Evolutionary conservation across 345 rosid species (phyloP).

Genomic region (Corchorus capsularis): DNA sequence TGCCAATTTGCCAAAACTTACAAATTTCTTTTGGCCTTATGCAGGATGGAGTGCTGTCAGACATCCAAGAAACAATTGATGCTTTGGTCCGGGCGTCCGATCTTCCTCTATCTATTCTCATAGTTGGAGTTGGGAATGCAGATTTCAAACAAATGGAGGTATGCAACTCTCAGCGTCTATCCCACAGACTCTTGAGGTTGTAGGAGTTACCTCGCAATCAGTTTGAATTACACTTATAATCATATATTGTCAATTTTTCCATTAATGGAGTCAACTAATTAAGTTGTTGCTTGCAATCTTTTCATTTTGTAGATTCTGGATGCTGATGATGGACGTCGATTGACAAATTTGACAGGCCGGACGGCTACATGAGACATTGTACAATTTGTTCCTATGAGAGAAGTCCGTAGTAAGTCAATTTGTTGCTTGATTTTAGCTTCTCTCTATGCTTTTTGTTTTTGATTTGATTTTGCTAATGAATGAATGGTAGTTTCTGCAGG

Average conservation of each 20-base stretch:
- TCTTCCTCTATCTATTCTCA: constrained; percentile 81
- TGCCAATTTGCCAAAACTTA: background rate
- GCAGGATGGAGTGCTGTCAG: constrained; percentile 84
- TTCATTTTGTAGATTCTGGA: constrained; percentile 57
- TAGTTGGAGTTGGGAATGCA: constrained; percentile 79
- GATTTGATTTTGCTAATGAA: background rate
- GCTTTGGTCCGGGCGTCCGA: constrained; percentile 83
- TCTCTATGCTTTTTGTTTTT: no score
- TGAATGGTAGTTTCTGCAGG: constrained; percentile 31
- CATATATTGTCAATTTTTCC: no score
- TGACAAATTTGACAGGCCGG: constrained; percentile 73
- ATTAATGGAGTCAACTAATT: no score
- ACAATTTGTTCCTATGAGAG: constrained; percentile 79
- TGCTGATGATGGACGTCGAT: constrained; percentile 67
- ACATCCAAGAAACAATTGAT: constrained; percentile 69
- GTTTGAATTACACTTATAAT: no score
- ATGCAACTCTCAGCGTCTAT: no score
- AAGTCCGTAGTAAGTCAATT: constrained; percentile 58
- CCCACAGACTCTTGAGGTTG: no score
- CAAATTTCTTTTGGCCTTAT: background rate
- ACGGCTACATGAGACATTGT: constrained; percentile 81
- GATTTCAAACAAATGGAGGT: constrained; percentile 91
- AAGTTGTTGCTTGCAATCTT: no score
- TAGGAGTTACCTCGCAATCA: no score
- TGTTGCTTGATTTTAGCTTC: background rate